Evolutionary conservation across 2,329 filamentous ascomycete genomes (phyloP), one percentile per base, ranked within the genome.

Genomic region (Pyrenochaeta sp.): DNA sequence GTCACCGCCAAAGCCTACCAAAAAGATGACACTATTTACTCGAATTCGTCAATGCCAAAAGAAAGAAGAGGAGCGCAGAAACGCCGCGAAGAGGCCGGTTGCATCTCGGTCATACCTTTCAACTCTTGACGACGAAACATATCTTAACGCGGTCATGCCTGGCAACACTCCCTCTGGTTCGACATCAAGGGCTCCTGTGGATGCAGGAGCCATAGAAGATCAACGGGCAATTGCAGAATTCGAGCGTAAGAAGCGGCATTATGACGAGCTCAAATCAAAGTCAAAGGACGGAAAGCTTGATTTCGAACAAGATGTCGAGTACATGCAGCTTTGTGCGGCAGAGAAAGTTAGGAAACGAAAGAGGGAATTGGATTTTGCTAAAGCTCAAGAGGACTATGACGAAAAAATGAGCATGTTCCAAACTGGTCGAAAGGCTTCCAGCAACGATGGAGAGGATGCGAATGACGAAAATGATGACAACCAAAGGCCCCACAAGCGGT

Each of bases 301-400:
- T 2, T 65, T 70, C 36, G 26, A 28, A 6, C 44, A 67, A 19
- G 59, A 70, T 3, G 29, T 71, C 18, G 60, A 60, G 14, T 71
- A 60, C 63, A 50, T 64, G 48, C 60, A 44, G 36, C 54, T 69
- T 9, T 17, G 39, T 28, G 35, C 27, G 3, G 52, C 31, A 0
- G 63, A 72, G 41, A 29, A 49, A 7, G 55, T 58, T 10, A 30
- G 55, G 10, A 26, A 26, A 18, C 48, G 37, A 26, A 65, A 60
- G 29, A 51, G 47, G 22, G 27, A 44, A 7, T 55, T 61, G 3
- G 52, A 58, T 35, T 18, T 54, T 17, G 44, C 40, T 4, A 44
- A 35, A 13, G 49, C 41, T 2, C 28, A 37, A 15, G 55, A 59
- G 13, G 51, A 45, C 3, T 18, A 48, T 1, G 43, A 50, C 6